Evolutionary conservation across 192 early-diverging fungal species (phyloP), one percentile per base, ranked within the genome.

Genomic region (Backusella liffmaniae): DNA sequence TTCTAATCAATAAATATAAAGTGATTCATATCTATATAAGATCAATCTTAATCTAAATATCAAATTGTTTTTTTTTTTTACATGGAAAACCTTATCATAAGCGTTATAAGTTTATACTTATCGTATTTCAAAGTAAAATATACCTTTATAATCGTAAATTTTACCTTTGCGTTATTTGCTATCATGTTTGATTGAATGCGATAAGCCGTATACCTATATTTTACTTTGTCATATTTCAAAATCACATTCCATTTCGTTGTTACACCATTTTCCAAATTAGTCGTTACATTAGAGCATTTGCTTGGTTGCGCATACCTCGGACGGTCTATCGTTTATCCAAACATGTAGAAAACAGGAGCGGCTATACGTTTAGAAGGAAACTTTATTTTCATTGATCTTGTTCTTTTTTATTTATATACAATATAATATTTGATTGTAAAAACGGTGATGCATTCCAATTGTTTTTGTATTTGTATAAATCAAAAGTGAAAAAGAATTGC

Each of bases 321-420:
- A 56, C 53, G 53, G 53, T 56, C 53, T 56, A 56, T 56, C 53
- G 53, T 56, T 56, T 56, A 56, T 56, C 53, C 53, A 56, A 56
- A 56, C 42, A 44, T 21, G 8, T 9, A 53, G 8, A 56, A 26
- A 56, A 56, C 21, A 56, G 18, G 21, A 9, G 21, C 53, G 53
- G 53, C 53, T 26, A 56, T 56, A 56, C 53, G 53, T 56, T 56
- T 56, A 56, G 53, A 56, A 21, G 53, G 21, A 56, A 21, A 56
- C 53, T 21, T 56, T 21, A 56, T 56, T 56, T 21, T 8, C 9
- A 39, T 8, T 56, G 21, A 56, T 21, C 53, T 9, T 21, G 21
- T 0, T 12, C 21, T 56, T 56, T 44, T 16, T 16, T 13, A 16
- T 44, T 44, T 44, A 16, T 32, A 32, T 32, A 32, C 0, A 32